A percentile compares a stretch with the other conserved stretches of the same genome.
phyloP scores from a whole-genome alignment of 441 rosid species.

The Bocquillonia castaneifolia region DNA sequence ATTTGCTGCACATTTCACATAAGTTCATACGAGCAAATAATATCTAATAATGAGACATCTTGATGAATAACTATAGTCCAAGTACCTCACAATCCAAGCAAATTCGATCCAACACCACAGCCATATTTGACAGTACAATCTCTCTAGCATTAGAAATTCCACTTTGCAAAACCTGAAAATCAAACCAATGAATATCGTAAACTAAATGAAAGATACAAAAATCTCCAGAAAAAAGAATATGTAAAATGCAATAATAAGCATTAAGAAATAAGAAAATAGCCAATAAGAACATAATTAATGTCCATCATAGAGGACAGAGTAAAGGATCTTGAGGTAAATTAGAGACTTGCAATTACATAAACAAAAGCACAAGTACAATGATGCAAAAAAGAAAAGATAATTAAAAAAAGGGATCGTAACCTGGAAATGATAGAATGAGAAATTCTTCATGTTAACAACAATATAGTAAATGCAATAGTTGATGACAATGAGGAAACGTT shows the following conservation, averaged over 20 bases:
- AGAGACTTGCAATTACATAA: not conserved
- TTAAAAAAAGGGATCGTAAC: not conserved
- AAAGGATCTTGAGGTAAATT: conserved; percentile 1
- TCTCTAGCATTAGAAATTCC: conserved; percentile 57
- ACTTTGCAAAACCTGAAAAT: conserved; percentile 68
- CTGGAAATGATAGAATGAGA: not conserved
- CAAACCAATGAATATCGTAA: conserved; percentile 14
- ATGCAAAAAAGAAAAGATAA: not conserved
- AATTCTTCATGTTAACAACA: not conserved
- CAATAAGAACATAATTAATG: conserved; percentile 16
- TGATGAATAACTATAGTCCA: conserved; percentile 18
- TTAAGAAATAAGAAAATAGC: not conserved
- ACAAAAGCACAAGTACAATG: not conserved
- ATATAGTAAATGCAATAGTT: not conserved
- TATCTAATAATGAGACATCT: conserved; percentile 19
- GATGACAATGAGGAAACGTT: not conserved
- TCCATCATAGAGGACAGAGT: conserved; percentile 2
- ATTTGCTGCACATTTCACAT: conserved; percentile 25
- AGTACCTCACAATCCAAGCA: conserved; percentile 78
- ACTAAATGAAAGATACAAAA: conserved; percentile 13
- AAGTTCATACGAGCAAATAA: conserved; percentile 24
- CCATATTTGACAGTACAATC: conserved; percentile 75
- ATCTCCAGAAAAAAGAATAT: conserved; percentile 19
- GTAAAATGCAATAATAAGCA: conserved; percentile 4
- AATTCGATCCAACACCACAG: conserved; percentile 67